Base-by-base conservation (phyloP, 2,329 filamentous ascomycete species). In the Grosmannia huntii region DNA sequence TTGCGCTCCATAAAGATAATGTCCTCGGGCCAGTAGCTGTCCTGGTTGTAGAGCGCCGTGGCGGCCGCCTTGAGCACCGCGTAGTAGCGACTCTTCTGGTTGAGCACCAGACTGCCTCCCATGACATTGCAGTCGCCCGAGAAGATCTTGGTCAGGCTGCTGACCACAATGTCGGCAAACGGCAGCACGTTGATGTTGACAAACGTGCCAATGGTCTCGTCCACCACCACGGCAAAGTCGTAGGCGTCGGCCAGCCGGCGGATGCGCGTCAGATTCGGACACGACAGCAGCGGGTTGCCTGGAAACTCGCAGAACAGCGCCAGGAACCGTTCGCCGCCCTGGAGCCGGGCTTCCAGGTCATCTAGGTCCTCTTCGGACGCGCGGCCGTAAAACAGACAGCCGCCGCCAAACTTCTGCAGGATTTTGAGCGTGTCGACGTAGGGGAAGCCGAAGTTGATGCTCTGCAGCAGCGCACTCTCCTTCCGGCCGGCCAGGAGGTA, bases 51-150 rank as follows among this genome's bases (percentile, higher is more conserved):
- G 50, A 87, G 81, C 10, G 71, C 69, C 5, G 73, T 72, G 68
- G 89, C 81, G n/a, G 78, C 76, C 5, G 75, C 68, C 68, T 90
- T 92, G n/a, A 99, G 71, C 0, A 72, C 65, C 3, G 69, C 58
- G 69, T 96, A 96, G 72, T 86, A 87, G 52, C 74, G 82, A n/a
- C 84, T 76, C 59, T 84, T 80, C 0, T 81, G 81, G 66, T 85
- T 85, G 52, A 85, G 68, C 57, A 85, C 81, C 52, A 78, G 73
- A 63, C 85, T 87, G 58, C 94, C 94, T 60, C 91, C 94, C 92
- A 97, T 97, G 64, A 99, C 94, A 70, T 99, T 97, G 70, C 89
- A 94, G 71, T 96, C 94, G 55, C 94, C 94, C 58, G 90, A 95
- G 73, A 99, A 99, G 57, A 97, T 87, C 71, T 99, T 99, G 54